These are phyloP conservation scores for Aspergillus hancockii DNA, from an alignment of 495 filamentous ascomycete species.

Conservation along the genomic window DNA sequence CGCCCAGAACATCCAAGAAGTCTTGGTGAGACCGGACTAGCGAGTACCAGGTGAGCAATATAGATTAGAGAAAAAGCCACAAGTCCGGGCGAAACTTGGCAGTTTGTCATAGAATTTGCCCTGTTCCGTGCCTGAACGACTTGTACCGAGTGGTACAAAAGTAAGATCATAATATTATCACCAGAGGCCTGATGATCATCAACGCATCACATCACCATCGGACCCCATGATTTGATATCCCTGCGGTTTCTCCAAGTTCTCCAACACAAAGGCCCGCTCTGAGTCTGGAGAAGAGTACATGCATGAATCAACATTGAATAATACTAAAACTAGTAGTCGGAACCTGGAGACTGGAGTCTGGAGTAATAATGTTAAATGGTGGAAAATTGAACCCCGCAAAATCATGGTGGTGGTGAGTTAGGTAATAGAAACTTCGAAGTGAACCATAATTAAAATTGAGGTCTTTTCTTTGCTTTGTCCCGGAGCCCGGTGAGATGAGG, in stretches of 20 bases:
- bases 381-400: slow-evolving; percentile 3
- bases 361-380: slow-evolving; percentile 1
- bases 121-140: neutral
- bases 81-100: neutral
- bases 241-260: neutral
- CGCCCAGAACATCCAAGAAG: slow-evolving; percentile 2
- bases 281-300: neutral
- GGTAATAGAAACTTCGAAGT: neutral
- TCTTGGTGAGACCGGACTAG: neutral
- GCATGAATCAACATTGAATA: neutral
- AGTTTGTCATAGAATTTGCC: neutral
- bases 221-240: neutral
- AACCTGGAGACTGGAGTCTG: neutral
- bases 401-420: neutral
- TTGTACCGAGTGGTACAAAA: too few relatives aligned
- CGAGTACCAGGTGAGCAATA: neutral
- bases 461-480: neutral
- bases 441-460: neutral
- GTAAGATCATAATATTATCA: too few relatives aligned
- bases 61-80: neutral
- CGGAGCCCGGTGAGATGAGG: neutral
- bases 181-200: too few relatives aligned
- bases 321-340: neutral
- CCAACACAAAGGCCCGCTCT: neutral
- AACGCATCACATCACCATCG: too few relatives aligned